phyloP scores from a whole-genome alignment of 2,329 filamentous ascomycete genomes.

The Penicillium vulpinum region DNA sequence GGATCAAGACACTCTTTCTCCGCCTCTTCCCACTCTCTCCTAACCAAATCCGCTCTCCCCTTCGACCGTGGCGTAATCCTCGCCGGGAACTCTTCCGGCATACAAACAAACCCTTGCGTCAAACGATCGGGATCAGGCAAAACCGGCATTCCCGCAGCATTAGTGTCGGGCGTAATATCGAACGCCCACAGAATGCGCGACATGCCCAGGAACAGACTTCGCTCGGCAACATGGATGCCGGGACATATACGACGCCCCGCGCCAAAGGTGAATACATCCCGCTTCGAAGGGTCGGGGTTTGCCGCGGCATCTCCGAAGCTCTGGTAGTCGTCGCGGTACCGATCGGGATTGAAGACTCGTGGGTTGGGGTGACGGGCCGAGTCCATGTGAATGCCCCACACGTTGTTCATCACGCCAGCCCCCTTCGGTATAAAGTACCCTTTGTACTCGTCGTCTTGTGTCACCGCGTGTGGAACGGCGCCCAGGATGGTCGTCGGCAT shows the following conservation, averaged over 20 bases:
- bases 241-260: conserved; percentile 59
- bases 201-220: conserved; percentile 50
- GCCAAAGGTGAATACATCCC: conserved; percentile 58
- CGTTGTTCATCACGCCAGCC: conserved; percentile 49
- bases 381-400: conserved; percentile 48
- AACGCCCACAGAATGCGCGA: conserved; percentile 54
- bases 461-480: conserved; percentile 49
- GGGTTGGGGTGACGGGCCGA: conserved; percentile 43
- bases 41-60: conserved; percentile 27
- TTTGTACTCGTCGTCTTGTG: conserved; percentile 51
- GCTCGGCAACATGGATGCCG: conserved; percentile 57
- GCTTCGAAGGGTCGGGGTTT: conserved; percentile 43
- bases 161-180: conserved; percentile 36
- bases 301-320: conserved; percentile 35
- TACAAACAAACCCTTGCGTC: conserved; percentile 47
- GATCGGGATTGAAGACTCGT: conserved; percentile 42
- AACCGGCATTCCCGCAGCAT: conserved; percentile 35
- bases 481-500: conserved; percentile 48
- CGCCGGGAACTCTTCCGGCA: conserved; percentile 43
- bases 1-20: conserved; percentile 12
- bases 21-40: conserved; percentile 13
- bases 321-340: conserved; percentile 35
- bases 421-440: conserved; percentile 53
- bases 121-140: conserved; percentile 42
- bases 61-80: conserved; percentile 39